Percentiles rank a stretch among this genome's conserved stretches.
These are phyloP conservation scores for Eurotiales sp. DNA, from an alignment of 2,329 filamentous ascomycete species.

Conservation along the genomic window DNA sequence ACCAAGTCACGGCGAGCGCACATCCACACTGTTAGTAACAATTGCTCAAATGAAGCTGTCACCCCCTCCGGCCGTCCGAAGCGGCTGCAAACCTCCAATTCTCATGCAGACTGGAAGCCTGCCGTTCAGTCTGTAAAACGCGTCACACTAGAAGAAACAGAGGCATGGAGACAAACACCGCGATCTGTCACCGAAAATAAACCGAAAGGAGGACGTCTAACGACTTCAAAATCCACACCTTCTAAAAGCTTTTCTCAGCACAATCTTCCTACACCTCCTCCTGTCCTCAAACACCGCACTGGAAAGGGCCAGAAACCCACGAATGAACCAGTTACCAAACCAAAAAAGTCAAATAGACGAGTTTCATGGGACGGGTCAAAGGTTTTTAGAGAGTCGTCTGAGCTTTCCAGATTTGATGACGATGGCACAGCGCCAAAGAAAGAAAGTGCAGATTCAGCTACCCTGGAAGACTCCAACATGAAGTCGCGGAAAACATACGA, in stretches of 20 bases:
- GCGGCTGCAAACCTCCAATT: slow-evolving; percentile 22
- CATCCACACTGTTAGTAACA: slow-evolving; percentile 11
- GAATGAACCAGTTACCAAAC: slow-evolving; percentile 24
- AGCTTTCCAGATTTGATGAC: slow-evolving; percentile 9
- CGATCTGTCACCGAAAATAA: slow-evolving; percentile 32
- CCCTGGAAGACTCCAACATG: slow-evolving; percentile 20
- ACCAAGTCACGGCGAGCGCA: background rate
- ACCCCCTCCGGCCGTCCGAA: slow-evolving; percentile 28
- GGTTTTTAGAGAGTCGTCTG: slow-evolving; percentile 26
- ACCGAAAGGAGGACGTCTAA: slow-evolving; percentile 26
- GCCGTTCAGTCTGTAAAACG: slow-evolving; percentile 38
- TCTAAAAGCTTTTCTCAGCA: slow-evolving; percentile 10
- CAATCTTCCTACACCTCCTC: slow-evolving; percentile 35
- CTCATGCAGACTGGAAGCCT: slow-evolving; percentile 36
- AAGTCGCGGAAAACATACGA: slow-evolving; percentile 14
- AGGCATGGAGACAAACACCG: slow-evolving; percentile 32
- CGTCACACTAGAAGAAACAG: slow-evolving; percentile 35
- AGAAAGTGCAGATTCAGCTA: slow-evolving; percentile 16
- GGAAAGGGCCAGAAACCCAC: slow-evolving; percentile 29
- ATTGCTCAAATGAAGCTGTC: slow-evolving; percentile 19
- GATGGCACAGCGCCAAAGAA: slow-evolving; percentile 4
- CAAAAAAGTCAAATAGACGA: slow-evolving; percentile 21
- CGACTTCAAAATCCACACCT: slow-evolving; percentile 22
- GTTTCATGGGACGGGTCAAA: slow-evolving; percentile 40
- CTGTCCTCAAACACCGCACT: slow-evolving; percentile 37